Evolutionary conservation across 352 stramenopile genomes (phyloP).

Genomic region (Phytophthora hibernalis): DNA sequence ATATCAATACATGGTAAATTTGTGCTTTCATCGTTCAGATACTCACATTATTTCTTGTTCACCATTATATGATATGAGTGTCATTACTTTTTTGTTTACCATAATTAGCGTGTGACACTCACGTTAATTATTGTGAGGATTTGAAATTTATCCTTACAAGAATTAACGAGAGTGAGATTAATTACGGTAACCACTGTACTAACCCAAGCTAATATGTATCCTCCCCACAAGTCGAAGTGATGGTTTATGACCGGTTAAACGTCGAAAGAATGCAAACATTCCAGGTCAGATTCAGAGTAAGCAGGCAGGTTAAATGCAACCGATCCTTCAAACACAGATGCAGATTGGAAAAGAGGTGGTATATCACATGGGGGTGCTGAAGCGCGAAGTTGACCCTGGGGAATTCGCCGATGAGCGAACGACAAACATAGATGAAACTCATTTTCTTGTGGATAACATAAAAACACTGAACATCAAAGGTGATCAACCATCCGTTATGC

Average conservation of each 20-base stretch:
- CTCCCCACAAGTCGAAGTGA: too few species aligned
- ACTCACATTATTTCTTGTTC: too few species aligned
- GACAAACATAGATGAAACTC: not conserved
- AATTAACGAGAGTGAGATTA: too few species aligned
- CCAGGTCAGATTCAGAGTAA: conserved; percentile 1
- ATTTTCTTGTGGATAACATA: not conserved
- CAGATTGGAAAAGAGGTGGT: not conserved
- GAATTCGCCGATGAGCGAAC: not conserved
- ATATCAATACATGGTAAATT: too few species aligned
- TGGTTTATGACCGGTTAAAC: not conserved
- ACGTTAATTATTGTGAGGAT: too few species aligned
- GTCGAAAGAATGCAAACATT: not conserved
- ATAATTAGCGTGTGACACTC: too few species aligned
- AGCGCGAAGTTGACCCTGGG: not conserved
- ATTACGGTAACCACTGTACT: too few species aligned
- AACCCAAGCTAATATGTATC: too few species aligned
- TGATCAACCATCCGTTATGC: not conserved
- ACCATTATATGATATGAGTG: too few species aligned
- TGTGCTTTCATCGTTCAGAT: too few species aligned
- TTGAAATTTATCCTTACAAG: too few species aligned
- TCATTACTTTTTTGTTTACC: too few species aligned
- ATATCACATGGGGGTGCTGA: not conserved
- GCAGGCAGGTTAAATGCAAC: conserved; percentile 2
- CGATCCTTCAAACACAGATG: not conserved
- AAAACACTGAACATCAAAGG: conserved; percentile 2